Percentiles rank a stretch among this genome's conserved stretches.
Evolutionary conservation across 176 grass and related monocot species (phyloP).

Genomic region (Canna indica): DNA sequence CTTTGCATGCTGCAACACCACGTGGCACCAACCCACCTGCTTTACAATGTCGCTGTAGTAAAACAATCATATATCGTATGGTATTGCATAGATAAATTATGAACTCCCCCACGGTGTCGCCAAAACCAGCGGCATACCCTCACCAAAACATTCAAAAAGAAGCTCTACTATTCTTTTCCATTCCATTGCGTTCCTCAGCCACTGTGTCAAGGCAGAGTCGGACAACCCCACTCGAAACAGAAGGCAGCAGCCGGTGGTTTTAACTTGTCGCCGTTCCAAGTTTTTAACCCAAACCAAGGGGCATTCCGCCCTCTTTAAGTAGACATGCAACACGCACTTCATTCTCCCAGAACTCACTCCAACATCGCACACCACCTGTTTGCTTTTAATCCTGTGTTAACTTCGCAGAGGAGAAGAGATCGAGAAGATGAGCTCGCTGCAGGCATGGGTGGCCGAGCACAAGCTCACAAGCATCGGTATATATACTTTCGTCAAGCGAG

Average conservation of each 20-base stretch:
- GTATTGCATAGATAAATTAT: too few species aligned
- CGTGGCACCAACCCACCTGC: too few species aligned
- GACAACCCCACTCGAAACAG: not conserved
- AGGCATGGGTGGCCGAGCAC: constrained; percentile 68
- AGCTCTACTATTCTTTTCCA: not conserved
- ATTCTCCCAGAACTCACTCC: not conserved
- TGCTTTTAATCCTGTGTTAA: not conserved
- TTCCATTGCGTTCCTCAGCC: not conserved
- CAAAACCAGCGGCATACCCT: not conserved
- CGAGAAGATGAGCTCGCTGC: constrained; percentile 32
- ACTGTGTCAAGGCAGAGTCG: not conserved
- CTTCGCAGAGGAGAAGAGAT: not conserved
- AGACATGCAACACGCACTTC: not conserved
- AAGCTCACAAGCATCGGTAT: constrained; percentile 41
- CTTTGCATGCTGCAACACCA: too few species aligned
- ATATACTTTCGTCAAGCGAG: too few species aligned
- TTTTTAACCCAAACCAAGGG: not conserved
- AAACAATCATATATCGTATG: too few species aligned
- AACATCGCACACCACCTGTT: not conserved
- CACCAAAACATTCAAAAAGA: too few species aligned
- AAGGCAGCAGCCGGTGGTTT: constrained; percentile 4
- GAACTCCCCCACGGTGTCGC: not conserved
- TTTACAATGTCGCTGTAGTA: too few species aligned
- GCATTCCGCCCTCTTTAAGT: not conserved
- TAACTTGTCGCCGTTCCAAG: not conserved